These are phyloP conservation scores for Gossypium sturtianum DNA, from an alignment of 345 rosid species.

Conservation along the genomic window DNA sequence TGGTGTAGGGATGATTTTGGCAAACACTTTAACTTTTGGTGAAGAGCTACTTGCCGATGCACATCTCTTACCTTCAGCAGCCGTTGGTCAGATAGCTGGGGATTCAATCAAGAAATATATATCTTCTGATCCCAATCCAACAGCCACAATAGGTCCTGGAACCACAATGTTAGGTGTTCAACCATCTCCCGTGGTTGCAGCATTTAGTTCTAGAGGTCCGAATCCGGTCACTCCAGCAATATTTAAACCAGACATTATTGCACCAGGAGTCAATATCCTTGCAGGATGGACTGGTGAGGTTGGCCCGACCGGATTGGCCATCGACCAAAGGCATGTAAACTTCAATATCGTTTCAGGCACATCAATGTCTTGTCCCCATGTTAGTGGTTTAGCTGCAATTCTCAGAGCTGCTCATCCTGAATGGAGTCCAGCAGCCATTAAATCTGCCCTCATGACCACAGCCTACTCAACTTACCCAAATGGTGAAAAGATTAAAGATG, in stretches of 20 bases:
- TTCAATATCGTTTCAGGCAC: slow-evolving; percentile 61
- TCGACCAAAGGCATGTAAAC: slow-evolving; percentile 33
- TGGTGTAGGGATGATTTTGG: slow-evolving; percentile 50
- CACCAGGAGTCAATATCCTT: slow-evolving; percentile 51
- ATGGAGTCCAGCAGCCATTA: slow-evolving; percentile 62
- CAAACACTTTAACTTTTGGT: slow-evolving; percentile 40
- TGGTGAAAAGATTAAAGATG: slow-evolving; percentile 35
- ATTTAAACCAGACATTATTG: slow-evolving; percentile 53
- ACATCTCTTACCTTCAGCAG: slow-evolving; percentile 47
- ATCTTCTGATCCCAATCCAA: slow-evolving; percentile 27
- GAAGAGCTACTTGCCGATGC: slow-evolving; percentile 57
- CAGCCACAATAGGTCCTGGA: slow-evolving; percentile 32
- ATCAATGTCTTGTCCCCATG: slow-evolving; percentile 62
- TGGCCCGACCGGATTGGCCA: slow-evolving; percentile 34
- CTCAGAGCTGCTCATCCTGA: slow-evolving; percentile 53
- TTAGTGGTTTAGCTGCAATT: slow-evolving; percentile 53
- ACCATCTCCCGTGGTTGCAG: slow-evolving; percentile 53
- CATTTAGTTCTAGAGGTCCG: slow-evolving; percentile 59
- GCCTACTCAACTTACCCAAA: slow-evolving; percentile 39
- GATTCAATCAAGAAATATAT: slow-evolving; percentile 38
- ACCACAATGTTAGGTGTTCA: slow-evolving; percentile 35
- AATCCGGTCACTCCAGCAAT: slow-evolving; percentile 40
- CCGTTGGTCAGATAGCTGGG: slow-evolving; percentile 38
- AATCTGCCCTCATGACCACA: slow-evolving; percentile 69
- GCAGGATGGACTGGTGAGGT: slow-evolving; percentile 51